Evolutionary conservation across 495 filamentous ascomycete genomes (phyloP).

Genomic region (Talaromyces trachyspermus): DNA sequence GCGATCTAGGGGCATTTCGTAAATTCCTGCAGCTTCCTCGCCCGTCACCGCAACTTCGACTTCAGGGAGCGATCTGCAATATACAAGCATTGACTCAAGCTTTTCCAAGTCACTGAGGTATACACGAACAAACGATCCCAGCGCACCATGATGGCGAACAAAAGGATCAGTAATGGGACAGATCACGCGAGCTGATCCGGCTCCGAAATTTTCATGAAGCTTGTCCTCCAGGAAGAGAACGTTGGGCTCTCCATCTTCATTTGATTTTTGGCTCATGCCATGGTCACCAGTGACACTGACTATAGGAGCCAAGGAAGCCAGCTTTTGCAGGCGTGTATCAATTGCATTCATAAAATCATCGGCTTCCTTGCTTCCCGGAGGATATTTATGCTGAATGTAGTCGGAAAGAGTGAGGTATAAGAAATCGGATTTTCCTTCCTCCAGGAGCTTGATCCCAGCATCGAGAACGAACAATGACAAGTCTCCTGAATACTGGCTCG

Average conservation of each 20-base stretch:
- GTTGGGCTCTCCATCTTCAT: slow-evolving; percentile 21
- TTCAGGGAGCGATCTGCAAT: slow-evolving; percentile 18
- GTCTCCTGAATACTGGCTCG: slow-evolving; percentile 27
- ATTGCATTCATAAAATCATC: slow-evolving; percentile 24
- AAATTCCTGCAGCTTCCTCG: slow-evolving; percentile 19
- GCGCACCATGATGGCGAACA: slow-evolving; percentile 27
- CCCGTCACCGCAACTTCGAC: slow-evolving; percentile 21
- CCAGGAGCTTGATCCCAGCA: slow-evolving; percentile 29
- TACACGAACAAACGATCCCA: slow-evolving; percentile 31
- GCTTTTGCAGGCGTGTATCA: slow-evolving; percentile 19
- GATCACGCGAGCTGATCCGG: slow-evolving; percentile 23
- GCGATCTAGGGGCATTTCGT: slow-evolving; percentile 26
- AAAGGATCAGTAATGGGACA: slow-evolving; percentile 33
- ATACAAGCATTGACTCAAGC: slow-evolving; percentile 8
- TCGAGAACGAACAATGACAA: slow-evolving; percentile 32
- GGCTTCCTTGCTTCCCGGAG: slow-evolving; percentile 22
- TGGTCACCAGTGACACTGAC: slow-evolving; percentile 31
- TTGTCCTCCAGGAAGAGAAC: slow-evolving; percentile 28
- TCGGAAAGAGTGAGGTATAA: slow-evolving; percentile 35
- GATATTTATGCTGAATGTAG: slow-evolving; percentile 30
- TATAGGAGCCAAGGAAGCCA: slow-evolving; percentile 15
- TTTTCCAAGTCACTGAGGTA: slow-evolving; percentile 15
- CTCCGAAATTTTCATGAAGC: slow-evolving; percentile 19
- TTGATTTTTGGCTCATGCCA: slow-evolving; percentile 29
- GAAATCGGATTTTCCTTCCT: slow-evolving; percentile 27